phyloP scores from a whole-genome alignment of 2,329 filamentous ascomycete genomes.

The Trichoderma sp. region DNA sequence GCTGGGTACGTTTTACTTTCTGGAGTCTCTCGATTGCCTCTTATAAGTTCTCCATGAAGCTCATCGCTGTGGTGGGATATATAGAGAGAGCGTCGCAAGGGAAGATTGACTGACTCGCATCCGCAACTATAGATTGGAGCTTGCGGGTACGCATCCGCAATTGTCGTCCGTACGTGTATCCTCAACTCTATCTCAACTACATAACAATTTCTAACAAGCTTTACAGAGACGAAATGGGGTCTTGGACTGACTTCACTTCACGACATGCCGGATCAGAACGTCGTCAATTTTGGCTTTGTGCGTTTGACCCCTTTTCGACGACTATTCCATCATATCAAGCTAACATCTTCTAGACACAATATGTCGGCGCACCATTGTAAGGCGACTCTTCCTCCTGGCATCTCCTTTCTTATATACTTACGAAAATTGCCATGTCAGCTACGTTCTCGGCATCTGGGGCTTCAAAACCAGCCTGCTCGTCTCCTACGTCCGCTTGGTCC shows the following conservation, averaged over 20 bases:
- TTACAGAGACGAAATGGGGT: slow-evolving; percentile 48
- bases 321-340: not conserved
- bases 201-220: not conserved
- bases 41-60: not conserved
- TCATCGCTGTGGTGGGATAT: not conserved
- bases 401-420: not conserved
- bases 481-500: slow-evolving; percentile 49
- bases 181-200: not conserved
- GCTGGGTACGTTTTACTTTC: slow-evolving; percentile 36
- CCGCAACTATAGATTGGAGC: slow-evolving; percentile 33
- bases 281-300: slow-evolving; percentile 43
- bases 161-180: slow-evolving; percentile 39
- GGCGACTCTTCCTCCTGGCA: slow-evolving; percentile 18
- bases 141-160: slow-evolving; percentile 41
- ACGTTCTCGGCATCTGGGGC: slow-evolving; percentile 45
- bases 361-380: slow-evolving; percentile 46
- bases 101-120: not conserved
- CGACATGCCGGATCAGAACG: slow-evolving; percentile 43
- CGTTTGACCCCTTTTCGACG: not conserved
- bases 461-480: slow-evolving; percentile 51
- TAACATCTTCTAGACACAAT: slow-evolving; percentile 38
- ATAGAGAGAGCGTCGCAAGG: not conserved
- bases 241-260: slow-evolving; percentile 40
- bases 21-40: not conserved
- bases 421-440: slow-evolving; percentile 33